These are phyloP conservation scores for Glarea lozoyensis DNA, from an alignment of 495 filamentous ascomycete species.

Conservation along the genomic window DNA sequence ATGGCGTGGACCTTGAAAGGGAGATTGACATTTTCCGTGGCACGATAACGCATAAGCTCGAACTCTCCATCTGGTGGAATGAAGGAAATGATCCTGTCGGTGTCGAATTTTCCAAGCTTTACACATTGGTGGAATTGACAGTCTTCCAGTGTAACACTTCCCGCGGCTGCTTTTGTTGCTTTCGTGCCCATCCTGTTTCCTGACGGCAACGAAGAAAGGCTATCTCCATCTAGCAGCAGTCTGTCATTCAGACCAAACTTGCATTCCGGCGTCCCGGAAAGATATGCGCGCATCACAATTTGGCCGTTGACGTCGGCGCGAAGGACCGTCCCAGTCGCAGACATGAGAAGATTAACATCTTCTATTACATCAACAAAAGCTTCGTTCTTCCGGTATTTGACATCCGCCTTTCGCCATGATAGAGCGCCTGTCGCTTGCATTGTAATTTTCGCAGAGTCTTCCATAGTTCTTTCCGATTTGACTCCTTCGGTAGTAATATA, in stretches of 20 bases:
- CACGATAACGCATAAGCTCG: slow-evolving; percentile 98
- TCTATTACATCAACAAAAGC: slow-evolving; percentile 99
- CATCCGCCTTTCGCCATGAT: slow-evolving; percentile 92
- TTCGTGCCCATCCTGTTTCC: slow-evolving; percentile 69
- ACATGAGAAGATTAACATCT: slow-evolving; percentile 98
- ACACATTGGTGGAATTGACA: slow-evolving; percentile 99
- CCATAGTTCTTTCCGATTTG: slow-evolving; percentile 85
- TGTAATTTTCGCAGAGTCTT: slow-evolving; percentile 93
- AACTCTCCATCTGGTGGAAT: slow-evolving; percentile 98
- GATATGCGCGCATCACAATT: slow-evolving; percentile 98
- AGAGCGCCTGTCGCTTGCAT: slow-evolving; percentile 98
- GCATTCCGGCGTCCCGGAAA: slow-evolving; percentile 94
- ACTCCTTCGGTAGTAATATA: slow-evolving; percentile 99
- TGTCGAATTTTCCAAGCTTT: slow-evolving; percentile 93
- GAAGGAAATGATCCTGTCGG: slow-evolving; percentile 95
- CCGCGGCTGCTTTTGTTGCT: slow-evolving; percentile 89
- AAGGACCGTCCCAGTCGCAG: slow-evolving; percentile 86
- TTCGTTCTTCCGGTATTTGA: slow-evolving; percentile 99
- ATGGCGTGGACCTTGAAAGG: slow-evolving; percentile 99
- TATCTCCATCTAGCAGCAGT: slow-evolving; percentile 77
- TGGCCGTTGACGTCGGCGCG: slow-evolving; percentile 96
- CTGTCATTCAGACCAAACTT: slow-evolving; percentile 99
- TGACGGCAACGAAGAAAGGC: slow-evolving; percentile 50
- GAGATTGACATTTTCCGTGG: slow-evolving; percentile 98
- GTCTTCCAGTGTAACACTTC: slow-evolving; percentile 93